Evolutionary conservation across 164 flowering plant species (phyloP), one percentile per base, ranked within the genome.

Genomic region (Sextonia rubra): DNA sequence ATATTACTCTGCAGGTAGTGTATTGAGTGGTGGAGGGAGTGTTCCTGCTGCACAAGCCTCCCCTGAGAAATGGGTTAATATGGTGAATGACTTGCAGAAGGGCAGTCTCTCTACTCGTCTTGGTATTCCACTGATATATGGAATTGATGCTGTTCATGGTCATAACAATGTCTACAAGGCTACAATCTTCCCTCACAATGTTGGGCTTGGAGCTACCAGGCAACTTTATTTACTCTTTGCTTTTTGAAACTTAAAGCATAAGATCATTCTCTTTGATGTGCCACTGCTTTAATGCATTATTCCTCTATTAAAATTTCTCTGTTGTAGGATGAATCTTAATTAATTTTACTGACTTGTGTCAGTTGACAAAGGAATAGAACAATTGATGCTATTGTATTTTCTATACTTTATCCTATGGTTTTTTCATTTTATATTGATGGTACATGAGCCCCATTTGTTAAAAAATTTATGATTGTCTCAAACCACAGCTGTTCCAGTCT

Each of bases 101-200:
- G 91, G 83, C 12, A 12, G 88, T 52, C 75, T 91, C 2, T 77
- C 92, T 18, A 81, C 86, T 58, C 87, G 94, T 26, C 88, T 91
- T n/a, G 88, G 90, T 67, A 89, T 89, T 64, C 97, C 92, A 0
- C 84, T 91, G 90, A 85, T 90, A 60, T 90, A 90, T 77, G 92
- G 92, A 27, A 86, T 90, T 79, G 94, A 90, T 83, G 93, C 96
- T 70, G 89, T 91, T 74, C 96, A 91, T 79, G 96, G 96, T 32
- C 86, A 91, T 76, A 89, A 86, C 82, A 91, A 83, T 84, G 91
- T 86, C 66, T 89, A 86, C 62, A 82, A 81, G 12, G 89, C 93
- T 47, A 91, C 96, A 1, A 79, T 91, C 74, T 91, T 89, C 77
- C 97, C 92, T 65, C 97, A 91, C 79, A 90, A 89, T 81, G 80